Percentiles rank a stretch among this genome's conserved stretches.
phyloP scores from a whole-genome alignment of 2,329 filamentous ascomycete species.

The Sarocladium kiliense region DNA sequence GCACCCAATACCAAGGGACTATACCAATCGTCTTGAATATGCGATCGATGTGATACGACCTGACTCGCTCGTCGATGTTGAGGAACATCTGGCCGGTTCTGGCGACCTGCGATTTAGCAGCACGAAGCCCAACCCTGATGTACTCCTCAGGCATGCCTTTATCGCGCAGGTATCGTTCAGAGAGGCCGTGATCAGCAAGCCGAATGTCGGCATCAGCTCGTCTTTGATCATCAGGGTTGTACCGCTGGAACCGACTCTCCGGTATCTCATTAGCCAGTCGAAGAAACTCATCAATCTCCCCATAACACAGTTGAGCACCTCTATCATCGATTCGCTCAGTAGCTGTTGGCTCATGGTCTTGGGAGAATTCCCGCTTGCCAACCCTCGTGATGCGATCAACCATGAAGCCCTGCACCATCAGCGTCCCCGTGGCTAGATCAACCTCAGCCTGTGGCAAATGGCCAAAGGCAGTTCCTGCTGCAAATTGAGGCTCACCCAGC shows the following conservation, averaged over 20 bases:
- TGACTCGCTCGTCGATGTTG: constrained; percentile 6
- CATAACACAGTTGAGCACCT: constrained; percentile 18
- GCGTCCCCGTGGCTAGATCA: not conserved
- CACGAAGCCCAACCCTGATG: not conserved
- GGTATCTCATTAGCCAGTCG: not conserved
- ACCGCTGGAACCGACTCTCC: not conserved
- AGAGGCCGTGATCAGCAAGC: constrained; percentile 1
- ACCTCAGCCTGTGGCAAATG: constrained; percentile 9
- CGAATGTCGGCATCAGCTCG: not conserved
- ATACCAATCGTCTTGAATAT: constrained; percentile 18
- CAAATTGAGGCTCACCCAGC: constrained; percentile 17
- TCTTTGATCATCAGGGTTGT: not conserved
- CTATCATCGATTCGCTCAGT: constrained; percentile 17
- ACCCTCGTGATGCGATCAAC: constrained; percentile 18
- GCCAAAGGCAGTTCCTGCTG: constrained; percentile 16
- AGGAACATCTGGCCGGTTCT: constrained; percentile 15
- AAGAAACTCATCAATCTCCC: constrained; percentile 20
- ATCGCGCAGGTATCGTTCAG: not conserved
- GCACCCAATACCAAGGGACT: constrained; percentile 20
- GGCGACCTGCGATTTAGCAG: not conserved
- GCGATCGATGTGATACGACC: constrained; percentile 15
- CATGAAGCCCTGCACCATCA: constrained; percentile 17
- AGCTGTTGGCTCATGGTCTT: not conserved
- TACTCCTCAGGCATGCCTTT: not conserved
- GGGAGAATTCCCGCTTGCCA: constrained; percentile 13